Conservation (phyloP, 1,284 basidiomycete genomes). For the Meira nashicola region DNA sequence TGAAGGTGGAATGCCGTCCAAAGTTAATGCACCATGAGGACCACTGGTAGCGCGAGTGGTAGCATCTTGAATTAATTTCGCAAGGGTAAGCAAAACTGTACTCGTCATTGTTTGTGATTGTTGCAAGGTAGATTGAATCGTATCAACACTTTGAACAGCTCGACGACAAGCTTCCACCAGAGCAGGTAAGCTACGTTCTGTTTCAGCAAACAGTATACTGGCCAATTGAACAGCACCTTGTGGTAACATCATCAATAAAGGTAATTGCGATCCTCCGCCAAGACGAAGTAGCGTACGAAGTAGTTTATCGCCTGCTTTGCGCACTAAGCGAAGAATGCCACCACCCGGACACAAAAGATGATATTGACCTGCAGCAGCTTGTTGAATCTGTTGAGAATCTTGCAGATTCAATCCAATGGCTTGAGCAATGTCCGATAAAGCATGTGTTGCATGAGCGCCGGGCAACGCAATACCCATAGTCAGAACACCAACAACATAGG, state of each 20-base stretch:
- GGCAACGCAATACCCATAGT: conserved; percentile 40
- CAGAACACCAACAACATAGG: conserved; percentile 40
- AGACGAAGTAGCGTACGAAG: conserved; percentile 32
- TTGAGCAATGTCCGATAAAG: conserved; percentile 27
- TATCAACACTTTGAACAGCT: not conserved
- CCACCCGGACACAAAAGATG: conserved; percentile 26
- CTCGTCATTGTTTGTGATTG: conserved; percentile 56
- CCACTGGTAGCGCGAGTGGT: conserved; percentile 23
- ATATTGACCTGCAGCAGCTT: conserved; percentile 32
- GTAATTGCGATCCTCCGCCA: conserved; percentile 35
- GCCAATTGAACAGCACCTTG: conserved; percentile 31
- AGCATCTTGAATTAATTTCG: conserved; percentile 60
- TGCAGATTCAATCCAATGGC: conserved; percentile 35
- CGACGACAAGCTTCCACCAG: conserved; percentile 11
- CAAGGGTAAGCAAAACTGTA: conserved; percentile 61
- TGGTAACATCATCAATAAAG: conserved; percentile 40
- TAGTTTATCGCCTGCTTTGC: conserved; percentile 31
- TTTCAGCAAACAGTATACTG: conserved; percentile 36
- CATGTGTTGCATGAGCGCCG: conserved; percentile 25
- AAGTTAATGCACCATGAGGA: conserved; percentile 26
- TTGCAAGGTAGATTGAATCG: conserved; percentile 41
- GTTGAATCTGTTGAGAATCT: conserved; percentile 24
- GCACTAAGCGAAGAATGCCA: conserved; percentile 40
- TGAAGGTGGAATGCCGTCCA: conserved; percentile 56
- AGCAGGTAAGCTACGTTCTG: conserved; percentile 31